Evolutionary conservation across 2,329 filamentous ascomycete species (phyloP), one percentile per base, ranked within the genome.

Genomic region (Fusarium caatingaense): DNA sequence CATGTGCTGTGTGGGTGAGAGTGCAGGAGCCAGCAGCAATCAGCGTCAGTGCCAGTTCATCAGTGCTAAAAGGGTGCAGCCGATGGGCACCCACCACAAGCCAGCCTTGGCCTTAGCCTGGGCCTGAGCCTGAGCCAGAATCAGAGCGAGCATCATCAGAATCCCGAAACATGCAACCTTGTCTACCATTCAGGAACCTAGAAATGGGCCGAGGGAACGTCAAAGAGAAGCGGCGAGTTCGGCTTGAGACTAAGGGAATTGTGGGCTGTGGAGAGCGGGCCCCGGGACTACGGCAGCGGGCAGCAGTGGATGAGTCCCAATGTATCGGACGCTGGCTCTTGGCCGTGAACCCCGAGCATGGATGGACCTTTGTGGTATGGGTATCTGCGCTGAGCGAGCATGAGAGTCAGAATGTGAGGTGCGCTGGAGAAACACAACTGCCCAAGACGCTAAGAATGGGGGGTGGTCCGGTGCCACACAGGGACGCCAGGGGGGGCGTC

Each of bases 201-300:
- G 66, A 55, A 71, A 70, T 65, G 64, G 59, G 68, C 64, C 68
- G 63, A 68, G 63, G 49, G 34, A 60, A 54, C 55, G 54, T 69
- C 56, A 64, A 53, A 55, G 58, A 56, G 42, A 55, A 60, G 47
- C 56, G 67, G 58, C 68, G 50, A 64, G 68, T 60, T 71, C 63
- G 59, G 60, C 42, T 56, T 60, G 30, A 50, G 51, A 60, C 64
- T 42, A 69, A 55, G 57, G 67, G 46, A 44, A 59, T 63, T 71
- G 68, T 71, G 68, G 68, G 55, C 27, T 58, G 64, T 71, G 68
- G 64, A 71, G 68, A 60, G 64, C 68, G 68, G 68, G 68, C 68
- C 57, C 64, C 64, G 68, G 68, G 60, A 71, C 68, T 71, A 71
- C 68, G 68, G 68, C 68, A 71, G 68, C 68, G 68, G 64, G 48